Conservation (phyloP, 176 grass and related monocot genomes). For the Oryza glumipatula region DNA sequence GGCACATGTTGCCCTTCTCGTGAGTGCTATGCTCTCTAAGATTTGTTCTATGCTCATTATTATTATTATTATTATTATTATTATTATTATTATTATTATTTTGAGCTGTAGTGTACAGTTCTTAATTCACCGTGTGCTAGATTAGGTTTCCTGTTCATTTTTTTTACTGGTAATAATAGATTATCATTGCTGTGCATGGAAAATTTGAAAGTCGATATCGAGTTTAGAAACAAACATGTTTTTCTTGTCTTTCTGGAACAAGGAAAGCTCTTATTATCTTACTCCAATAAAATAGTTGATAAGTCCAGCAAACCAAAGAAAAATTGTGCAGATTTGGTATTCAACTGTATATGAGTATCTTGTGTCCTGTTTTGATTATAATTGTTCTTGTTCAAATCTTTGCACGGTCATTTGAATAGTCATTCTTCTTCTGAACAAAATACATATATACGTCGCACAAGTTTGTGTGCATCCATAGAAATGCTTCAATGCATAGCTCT, state of each 20-base stretch:
- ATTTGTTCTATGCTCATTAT: neutral
- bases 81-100: neutral
- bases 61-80: neutral
- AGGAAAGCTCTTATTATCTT: neutral
- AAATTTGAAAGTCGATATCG: neutral
- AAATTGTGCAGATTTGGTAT: neutral
- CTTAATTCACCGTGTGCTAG: conserved; percentile 22
- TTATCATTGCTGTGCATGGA: conserved; percentile 1
- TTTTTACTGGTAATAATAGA: neutral
- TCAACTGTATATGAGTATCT: neutral
- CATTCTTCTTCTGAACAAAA: conserved; percentile 9
- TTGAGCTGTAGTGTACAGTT: conserved; percentile 9
- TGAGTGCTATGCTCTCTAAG: conserved; percentile 56
- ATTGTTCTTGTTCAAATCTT: neutral
- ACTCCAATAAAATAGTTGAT: conserved; percentile 9
- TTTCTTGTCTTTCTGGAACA: neutral
- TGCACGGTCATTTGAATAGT: conserved; percentile 4
- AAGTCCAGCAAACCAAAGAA: conserved; percentile 20
- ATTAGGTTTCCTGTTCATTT: conserved; percentile 29
- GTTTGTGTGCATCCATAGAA: neutral
- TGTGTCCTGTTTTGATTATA: neutral
- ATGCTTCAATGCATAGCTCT: neutral
- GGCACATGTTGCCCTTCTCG: conserved; percentile 94
- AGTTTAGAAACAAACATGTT: neutral
- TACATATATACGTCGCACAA: neutral